Evolutionary conservation across 352 stramenopile species (phyloP), one percentile per base, ranked within the genome.

Genomic region (Phytophthora megakarya): DNA sequence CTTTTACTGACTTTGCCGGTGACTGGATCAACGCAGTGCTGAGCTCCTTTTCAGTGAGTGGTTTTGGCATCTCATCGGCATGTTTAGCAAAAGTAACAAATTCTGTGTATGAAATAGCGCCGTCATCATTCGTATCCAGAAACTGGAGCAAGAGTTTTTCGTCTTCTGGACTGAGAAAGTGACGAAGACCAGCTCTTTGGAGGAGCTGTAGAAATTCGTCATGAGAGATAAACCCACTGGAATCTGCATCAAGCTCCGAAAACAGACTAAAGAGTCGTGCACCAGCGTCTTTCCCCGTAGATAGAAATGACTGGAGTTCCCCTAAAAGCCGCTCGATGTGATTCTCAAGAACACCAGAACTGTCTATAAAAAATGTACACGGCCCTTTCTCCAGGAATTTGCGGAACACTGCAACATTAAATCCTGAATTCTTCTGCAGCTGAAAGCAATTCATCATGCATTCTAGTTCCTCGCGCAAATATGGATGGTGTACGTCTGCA

Each of bases 161-260:
- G 40, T 92, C 80, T 48, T 92, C 84, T n/a, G 70, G 50, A 11
- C 71, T 76, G 18, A 92, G 59, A 22, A 87, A 90, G 23, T 88
- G 73, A 3, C 77, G 68, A 19, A 91, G 67, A 0, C 83, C 85
- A 43, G 81, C 75, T 45, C 80, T 73, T 43, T 92, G 69, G 4
- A 93, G 65, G 5, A 92, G 65, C n/a, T 80, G 72, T 16, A 88
- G 43, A 64, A 92, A 93, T 48, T 93, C 83, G 11, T 75, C 67
- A 10, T 75, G 72, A 0, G 80, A 88, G 45, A 92, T 77, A 5
- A 73, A 72, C 1, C 85, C 83, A 30, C 75, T 89, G 1, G 56
- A 60, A 49, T 91, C 71, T 16, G 65, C 57, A 40, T 93, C 81
- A 23, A 79, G 75, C 35, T 90, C 82, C 0, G 72, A 61, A 63